phyloP scores from a whole-genome alignment of 441 rosid genomes.

The Jatropha multifida region DNA sequence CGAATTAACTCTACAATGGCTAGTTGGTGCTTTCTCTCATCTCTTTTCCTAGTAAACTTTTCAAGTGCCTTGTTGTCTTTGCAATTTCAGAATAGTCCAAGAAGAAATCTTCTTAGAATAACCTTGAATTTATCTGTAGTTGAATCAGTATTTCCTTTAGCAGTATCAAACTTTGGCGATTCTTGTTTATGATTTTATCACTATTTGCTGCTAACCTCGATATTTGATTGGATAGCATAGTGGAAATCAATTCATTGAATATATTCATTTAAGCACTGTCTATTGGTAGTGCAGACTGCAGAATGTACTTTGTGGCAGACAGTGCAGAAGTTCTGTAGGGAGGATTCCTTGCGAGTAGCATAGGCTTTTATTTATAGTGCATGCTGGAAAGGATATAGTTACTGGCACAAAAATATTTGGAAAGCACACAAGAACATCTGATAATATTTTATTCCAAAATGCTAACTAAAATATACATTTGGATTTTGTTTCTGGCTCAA shows the following conservation, averaged over 20 bases:
- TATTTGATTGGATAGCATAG: neutral
- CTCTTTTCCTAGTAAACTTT: neutral
- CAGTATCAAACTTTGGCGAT: neutral
- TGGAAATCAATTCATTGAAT: neutral
- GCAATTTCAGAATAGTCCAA: neutral
- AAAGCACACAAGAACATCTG: neutral
- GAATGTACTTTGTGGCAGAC: neutral
- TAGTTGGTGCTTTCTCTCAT: neutral
- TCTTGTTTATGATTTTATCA: neutral
- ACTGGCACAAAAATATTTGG: neutral
- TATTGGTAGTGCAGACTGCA: neutral
- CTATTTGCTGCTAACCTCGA: neutral
- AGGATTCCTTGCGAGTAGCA: neutral
- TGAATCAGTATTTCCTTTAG: neutral
- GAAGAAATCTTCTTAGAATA: neutral
- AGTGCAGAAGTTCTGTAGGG: neutral
- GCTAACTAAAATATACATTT: neutral
- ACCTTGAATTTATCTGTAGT: neutral
- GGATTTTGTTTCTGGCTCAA: neutral
- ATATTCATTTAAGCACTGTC: neutral
- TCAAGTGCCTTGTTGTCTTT: neutral
- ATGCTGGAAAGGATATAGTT: neutral
- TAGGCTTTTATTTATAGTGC: neutral
- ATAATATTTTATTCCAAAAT: neutral
- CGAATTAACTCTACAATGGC: neutral